Evolutionary conservation across 2,329 filamentous ascomycete species (phyloP), one percentile per base, ranked within the genome.

Genomic region (Fusarium kyushuense): DNA sequence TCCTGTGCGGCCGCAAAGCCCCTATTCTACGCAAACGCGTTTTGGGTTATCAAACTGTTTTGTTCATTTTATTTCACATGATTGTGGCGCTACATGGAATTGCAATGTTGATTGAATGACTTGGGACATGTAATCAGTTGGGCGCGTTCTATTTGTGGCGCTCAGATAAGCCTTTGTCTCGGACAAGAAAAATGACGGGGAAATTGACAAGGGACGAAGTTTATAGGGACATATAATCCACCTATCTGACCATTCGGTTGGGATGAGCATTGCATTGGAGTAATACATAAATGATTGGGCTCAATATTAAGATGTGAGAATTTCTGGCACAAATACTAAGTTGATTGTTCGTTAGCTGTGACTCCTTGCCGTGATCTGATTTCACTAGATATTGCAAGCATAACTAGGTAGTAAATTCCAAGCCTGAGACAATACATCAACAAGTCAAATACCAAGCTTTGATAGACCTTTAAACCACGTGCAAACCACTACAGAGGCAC

Each of bases 151-250:
- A 32, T 63, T 42, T 60, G 64, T 67, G 71, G 69, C 69, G 69
- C 65, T 72, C 62, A 73, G 62, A 71, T 59, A 63, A 56, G 53
- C 53, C 45, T 63, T 14, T 71, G 58, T 64, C 62, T 57, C 40
- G 53, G 40, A 21, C 17, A 45, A 58, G 46, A 35, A 36, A 51
- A 51, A 29, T 19, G 32, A 36, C 17, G 16, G 64, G 54, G 57
- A 63, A 35, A 71, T 59, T 57, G 35, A 27, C 30, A 63, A 48
- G 41, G 25, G 46, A 41, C 40, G 42, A 43, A n/a, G 25, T 13
- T 33, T 13, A 42, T 42, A 29, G 41, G 19, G 41, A 36, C 42
- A 49, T 51, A 27, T 17, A 42, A 30, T 32, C 21, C n/a, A 35
- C 21, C 32, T 49, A 59, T 38, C n/a, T 35, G 8, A 38, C 41